Base-by-base conservation (phyloP, 768 basidiomycete genomes). In the Neoboletus subvelutipes region DNA sequence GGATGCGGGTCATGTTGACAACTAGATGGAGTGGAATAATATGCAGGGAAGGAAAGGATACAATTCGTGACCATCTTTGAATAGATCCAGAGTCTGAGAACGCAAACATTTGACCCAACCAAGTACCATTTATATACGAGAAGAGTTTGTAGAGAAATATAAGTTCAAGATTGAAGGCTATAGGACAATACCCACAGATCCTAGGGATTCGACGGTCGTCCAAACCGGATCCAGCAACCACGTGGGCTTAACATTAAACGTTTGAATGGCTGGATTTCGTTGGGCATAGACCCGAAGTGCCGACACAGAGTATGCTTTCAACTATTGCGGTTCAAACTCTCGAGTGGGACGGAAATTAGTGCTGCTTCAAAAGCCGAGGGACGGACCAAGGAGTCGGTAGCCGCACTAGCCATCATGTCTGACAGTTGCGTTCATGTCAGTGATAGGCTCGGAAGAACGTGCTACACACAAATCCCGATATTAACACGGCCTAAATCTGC, bases 1-100 rank as follows among this genome's bases (percentile, higher is more conserved):
- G 66, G 63, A 64, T 54, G 62, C 52, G 7, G 59, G 52, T 46
- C 39, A 40, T 45, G 41, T 51, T 39, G 31, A 29, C 36, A 22
- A 45, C 22, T 55, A 37, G 15, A 22, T 10, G 45, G 13, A 39
- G 33, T 7, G 26, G 29, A 9, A 29, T 15, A n/a, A 17, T 22
- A 20, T 41, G 40, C 5, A 40, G 4, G 39, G 39, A 39, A 41
- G 12, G 20, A 1, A 22, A 41, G n/a, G n/a, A n/a, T n/a, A 28
- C 28, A 28, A 28, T 5, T 28, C 28, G 28, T 28, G 28, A 28
- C 28, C 28, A 28, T 28, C 28, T 28, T 28, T 3, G 28, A 28
- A 5, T 5, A 3, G 28, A 28, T 28, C 28, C 28, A n/a, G n/a
- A n/a, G n/a, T 5, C 28, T 28, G 28, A 5, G 28, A 28, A 28